A percentile compares a stretch with the other conserved stretches of the same genome.
phyloP scores from a whole-genome alignment of 116 monocot species.

The Posidonia oceanica region DNA sequence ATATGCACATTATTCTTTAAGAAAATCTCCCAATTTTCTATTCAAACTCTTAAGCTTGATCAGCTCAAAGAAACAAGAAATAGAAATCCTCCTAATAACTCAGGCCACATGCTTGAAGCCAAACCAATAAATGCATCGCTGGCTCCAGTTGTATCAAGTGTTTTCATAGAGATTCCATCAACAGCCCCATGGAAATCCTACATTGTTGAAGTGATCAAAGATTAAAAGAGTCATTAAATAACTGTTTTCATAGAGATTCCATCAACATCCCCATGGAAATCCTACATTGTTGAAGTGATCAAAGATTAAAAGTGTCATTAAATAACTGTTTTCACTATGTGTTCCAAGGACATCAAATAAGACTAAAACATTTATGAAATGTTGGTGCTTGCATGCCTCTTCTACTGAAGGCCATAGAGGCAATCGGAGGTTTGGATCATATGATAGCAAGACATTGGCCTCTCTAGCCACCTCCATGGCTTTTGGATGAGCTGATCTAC shows the following conservation, averaged over 20 bases:
- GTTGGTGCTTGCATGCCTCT: slow-evolving; percentile 17
- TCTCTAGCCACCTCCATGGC: slow-evolving; percentile 39
- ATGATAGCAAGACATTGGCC: slow-evolving; percentile 35
- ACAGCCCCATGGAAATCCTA: slow-evolving; percentile 53
- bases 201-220: too few relatives aligned
- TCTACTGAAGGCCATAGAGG: slow-evolving; percentile 47
- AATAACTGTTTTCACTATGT: too few relatives aligned
- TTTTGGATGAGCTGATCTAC: slow-evolving; percentile 41
- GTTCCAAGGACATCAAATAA: not conserved
- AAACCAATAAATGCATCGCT: slow-evolving; percentile 91
- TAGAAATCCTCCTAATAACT: too few relatives aligned
- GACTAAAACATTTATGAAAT: not conserved
- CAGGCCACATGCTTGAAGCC: too few relatives aligned
- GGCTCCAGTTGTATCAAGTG: slow-evolving; percentile 83
- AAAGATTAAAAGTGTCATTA: not conserved
- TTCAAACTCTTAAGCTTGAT: too few relatives aligned
- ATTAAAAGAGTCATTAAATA: too few relatives aligned
- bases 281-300: too few relatives aligned
- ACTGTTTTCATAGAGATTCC: too few relatives aligned
- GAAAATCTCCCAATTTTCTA: too few relatives aligned
- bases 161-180: slow-evolving; percentile 34
- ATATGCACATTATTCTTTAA: too few relatives aligned
- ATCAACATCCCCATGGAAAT: too few relatives aligned
- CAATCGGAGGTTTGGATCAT: slow-evolving; percentile 43
- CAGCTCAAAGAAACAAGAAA: too few relatives aligned